Base-by-base conservation (phyloP, 2,329 filamentous ascomycete genomes). In the Trichoderma citrinoviride region DNA sequence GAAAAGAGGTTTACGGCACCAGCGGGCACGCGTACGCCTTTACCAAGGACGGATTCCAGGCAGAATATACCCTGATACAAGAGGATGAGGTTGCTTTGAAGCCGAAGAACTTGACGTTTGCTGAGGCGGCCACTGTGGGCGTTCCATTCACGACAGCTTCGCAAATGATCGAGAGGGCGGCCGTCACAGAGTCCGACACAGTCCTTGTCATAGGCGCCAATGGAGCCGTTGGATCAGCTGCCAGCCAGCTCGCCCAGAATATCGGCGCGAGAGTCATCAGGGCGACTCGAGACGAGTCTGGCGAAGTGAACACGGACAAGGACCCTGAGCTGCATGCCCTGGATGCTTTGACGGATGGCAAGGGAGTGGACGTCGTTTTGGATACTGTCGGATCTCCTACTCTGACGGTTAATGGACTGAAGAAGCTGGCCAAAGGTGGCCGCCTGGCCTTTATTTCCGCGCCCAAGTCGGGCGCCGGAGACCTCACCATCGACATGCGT, bases 141-240 rank as follows among this genome's bases (percentile, higher is more conserved):
- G 65, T 66, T 40, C 65, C 65, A 5, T 66, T 66, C 19, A 66
- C 65, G 14, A 66, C 65, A n/a, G 65, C 65, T n/a, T 40, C n/a
- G 43, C 52, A 63, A 19, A 64, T 58, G 44, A 29, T 66, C 19
- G 65, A 66, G 54, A 57, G 61, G 44, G 52, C 61, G 10, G 37
- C 37, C 10, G 25, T 64, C 23, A 64, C 52, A 52, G 52, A 58
- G 46, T 58, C 23, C 8, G 61, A 64, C 19, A 64, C 61, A 0
- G 61, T 64, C 2, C 61, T 64, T 19, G 61, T 64, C 19, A 53
- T 64, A 33, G 61, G 61, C 5, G 61, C 61, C 19, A 64, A 57
- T 10, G 61, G 61, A 3, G 52, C 61, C 1, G 61, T 64, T 33
- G 61, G 61, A 5, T 64, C 61, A 19, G 50, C 53, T 21, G 54